Conservation (phyloP, 768 basidiomycete genomes). For the Porpolomopsis calyptriformis region DNA sequence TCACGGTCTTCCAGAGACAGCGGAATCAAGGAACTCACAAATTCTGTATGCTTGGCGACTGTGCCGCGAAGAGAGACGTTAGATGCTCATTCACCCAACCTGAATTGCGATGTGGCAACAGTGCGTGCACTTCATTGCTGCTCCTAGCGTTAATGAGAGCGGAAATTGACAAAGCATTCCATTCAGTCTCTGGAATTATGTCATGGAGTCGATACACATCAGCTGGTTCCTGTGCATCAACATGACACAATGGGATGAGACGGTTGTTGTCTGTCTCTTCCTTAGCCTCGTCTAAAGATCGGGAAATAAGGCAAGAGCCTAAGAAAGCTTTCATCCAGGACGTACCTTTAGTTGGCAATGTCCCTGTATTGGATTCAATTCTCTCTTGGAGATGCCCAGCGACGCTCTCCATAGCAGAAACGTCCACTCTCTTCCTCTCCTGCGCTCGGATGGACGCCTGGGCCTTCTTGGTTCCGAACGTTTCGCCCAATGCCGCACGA, state of each 20-base stretch:
- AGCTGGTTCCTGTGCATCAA: slow-evolving; percentile 54
- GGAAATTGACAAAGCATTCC: slow-evolving; percentile 54
- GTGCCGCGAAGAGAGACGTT: slow-evolving; percentile 19
- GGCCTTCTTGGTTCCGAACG: slow-evolving; percentile 94
- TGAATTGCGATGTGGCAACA: slow-evolving; percentile 54
- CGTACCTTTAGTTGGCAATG: slow-evolving; percentile 61
- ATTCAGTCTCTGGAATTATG: slow-evolving; percentile 74
- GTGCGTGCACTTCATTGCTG: slow-evolving; percentile 36
- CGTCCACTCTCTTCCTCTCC: slow-evolving; percentile 86
- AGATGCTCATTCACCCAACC: slow-evolving; percentile 68
- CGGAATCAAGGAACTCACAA: slow-evolving; percentile 36
- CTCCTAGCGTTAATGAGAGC: slow-evolving; percentile 43
- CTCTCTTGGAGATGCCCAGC: slow-evolving; percentile 72
- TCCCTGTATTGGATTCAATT: slow-evolving; percentile 63
- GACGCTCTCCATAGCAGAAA: slow-evolving; percentile 77
- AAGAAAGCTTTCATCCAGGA: slow-evolving; percentile 4
- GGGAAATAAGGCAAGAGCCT: neutral
- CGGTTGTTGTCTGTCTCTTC: slow-evolving; percentile 52
- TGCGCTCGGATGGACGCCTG: slow-evolving; percentile 73
- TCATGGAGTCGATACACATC: slow-evolving; percentile 65
- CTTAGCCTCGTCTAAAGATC: slow-evolving; percentile 50
- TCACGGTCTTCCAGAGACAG: neutral
- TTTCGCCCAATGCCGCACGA: slow-evolving; percentile 73
- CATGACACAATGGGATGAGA: slow-evolving; percentile 67
- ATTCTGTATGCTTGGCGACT: slow-evolving; percentile 40